Evolutionary conservation across 306 rosid genomes (phyloP).

Genomic region (Casuarina glauca): DNA sequence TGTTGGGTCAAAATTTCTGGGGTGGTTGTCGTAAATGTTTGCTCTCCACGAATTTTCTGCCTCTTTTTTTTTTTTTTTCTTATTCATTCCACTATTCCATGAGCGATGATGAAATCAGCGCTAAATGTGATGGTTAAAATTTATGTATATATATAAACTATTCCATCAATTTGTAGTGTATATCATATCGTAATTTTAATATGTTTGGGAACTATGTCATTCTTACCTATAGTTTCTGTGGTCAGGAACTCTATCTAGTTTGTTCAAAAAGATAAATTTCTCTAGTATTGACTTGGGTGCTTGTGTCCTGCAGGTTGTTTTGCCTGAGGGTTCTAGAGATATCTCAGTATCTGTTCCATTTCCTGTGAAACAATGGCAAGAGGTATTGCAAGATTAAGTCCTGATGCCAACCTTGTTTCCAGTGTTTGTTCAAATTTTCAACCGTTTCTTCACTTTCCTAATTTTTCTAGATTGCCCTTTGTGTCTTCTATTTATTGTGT

Average conservation of each 20-base stretch:
- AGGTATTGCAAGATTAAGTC: constrained; percentile 53
- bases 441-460: constrained; percentile 9
- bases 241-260: constrained; percentile 15
- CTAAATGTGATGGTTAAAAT: too few relatives aligned
- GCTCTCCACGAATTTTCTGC: neutral
- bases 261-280: constrained; percentile 6
- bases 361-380: constrained; percentile 66
- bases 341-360: constrained; percentile 74
- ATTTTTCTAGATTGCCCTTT: neutral
- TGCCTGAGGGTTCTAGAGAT: constrained; percentile 90
- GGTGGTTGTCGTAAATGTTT: neutral
- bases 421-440: constrained; percentile 21
- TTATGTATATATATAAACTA: neutral
- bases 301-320: constrained; percentile 77
- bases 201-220: neutral
- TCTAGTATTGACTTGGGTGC: constrained; percentile 18
- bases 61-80: neutral
- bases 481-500: neutral
- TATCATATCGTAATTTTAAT: neutral
- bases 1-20: neutral
- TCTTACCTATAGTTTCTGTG: neutral
- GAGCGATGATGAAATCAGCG: too few relatives aligned
- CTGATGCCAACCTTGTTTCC: constrained; percentile 8
- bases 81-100: neutral
- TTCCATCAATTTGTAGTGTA: neutral